Base-by-base conservation (phyloP, 306 rosid genomes). In the Rosa rugosa region DNA sequence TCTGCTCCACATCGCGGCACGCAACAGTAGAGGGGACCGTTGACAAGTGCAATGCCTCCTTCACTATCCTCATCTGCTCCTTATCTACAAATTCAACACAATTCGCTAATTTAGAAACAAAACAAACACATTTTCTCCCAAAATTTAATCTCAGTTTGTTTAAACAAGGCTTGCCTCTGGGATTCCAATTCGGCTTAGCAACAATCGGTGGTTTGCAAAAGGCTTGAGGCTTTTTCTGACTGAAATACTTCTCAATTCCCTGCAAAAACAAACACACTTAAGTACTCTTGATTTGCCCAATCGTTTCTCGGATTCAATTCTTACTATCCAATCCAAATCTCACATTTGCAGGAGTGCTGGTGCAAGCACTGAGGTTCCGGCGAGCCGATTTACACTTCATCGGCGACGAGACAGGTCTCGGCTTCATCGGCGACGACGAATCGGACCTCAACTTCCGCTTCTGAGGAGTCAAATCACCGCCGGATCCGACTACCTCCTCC, bases 1-100 rank as follows among this genome's bases (percentile, higher is more conserved):
- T 83, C 78, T 90, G 99, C 87, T 95, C 98, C 0, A 80, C 86
- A 49, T 95, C 96, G 4, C 98, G 93, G 74, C 98, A 95, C 64
- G 83, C 86, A 0, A 91, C 73, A 0, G 80, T 82, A 27, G 94
- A 53, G 1, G 99, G 98, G 4, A 89, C 88, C 0, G 89, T 86
- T 0, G 97, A 93, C 65, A 95, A 81, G 47, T 95, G 97, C 83
- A 95, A 66, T 4, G 90, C 96, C 83, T 91, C 90, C 87, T 93
- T 92, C 84, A 75, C 94, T n/a, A 7, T 56, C 80, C 84, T 90
- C 65, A 86, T 60, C 70, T 91, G 92, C 86, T 90, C 92, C 6
- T 59, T 42, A 80, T 92, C 99, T 95, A 77, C 27, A 62, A 54
- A 5, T 72, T 68, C 51, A 41, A 20, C 67, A 25, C 27, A 38